Conservation (phyloP, 2,329 filamentous ascomycete species). For the Ascochyta viciae-villosae region DNA sequence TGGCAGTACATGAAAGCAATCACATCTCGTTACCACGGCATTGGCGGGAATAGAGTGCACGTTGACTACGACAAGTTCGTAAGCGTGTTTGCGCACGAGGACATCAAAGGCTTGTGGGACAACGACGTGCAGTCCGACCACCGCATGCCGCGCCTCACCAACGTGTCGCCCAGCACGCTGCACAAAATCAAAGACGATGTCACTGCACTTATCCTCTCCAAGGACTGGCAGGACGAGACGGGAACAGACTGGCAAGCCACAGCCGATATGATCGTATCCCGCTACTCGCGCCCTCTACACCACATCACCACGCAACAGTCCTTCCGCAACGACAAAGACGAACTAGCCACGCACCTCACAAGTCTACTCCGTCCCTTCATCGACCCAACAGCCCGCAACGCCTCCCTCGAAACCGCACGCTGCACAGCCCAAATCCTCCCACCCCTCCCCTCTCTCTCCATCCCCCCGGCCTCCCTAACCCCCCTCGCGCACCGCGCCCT, state of each 20-base stretch:
- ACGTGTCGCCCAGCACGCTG: slow-evolving; percentile 44
- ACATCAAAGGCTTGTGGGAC: slow-evolving; percentile 49
- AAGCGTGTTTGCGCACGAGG: slow-evolving; percentile 53
- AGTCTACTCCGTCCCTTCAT: slow-evolving; percentile 49
- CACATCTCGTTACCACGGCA: slow-evolving; percentile 53
- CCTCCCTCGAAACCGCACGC: slow-evolving; percentile 51
- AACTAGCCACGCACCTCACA: slow-evolving; percentile 36
- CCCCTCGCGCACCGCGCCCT: slow-evolving; percentile 43
- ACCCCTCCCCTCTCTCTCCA: not conserved
- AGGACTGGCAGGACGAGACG: slow-evolving; percentile 13
- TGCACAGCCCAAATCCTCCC: slow-evolving; percentile 58
- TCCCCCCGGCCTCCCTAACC: slow-evolving; percentile 20
- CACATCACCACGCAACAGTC: slow-evolving; percentile 30
- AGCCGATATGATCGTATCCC: slow-evolving; percentile 68
- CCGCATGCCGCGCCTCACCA: slow-evolving; percentile 50
- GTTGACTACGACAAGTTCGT: slow-evolving; percentile 60
- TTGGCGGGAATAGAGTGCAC: slow-evolving; percentile 52
- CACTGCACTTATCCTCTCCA: slow-evolving; percentile 49
- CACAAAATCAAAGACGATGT: slow-evolving; percentile 54
- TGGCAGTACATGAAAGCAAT: slow-evolving; percentile 52
- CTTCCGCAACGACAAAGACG: slow-evolving; percentile 26
- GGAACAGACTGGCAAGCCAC: slow-evolving; percentile 69
- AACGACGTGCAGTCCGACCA: slow-evolving; percentile 41
- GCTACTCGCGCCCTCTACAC: slow-evolving; percentile 66
- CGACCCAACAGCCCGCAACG: slow-evolving; percentile 40